Conservation (phyloP, 2,329 filamentous ascomycete species). For the Zymoseptoria passerinii region DNA sequence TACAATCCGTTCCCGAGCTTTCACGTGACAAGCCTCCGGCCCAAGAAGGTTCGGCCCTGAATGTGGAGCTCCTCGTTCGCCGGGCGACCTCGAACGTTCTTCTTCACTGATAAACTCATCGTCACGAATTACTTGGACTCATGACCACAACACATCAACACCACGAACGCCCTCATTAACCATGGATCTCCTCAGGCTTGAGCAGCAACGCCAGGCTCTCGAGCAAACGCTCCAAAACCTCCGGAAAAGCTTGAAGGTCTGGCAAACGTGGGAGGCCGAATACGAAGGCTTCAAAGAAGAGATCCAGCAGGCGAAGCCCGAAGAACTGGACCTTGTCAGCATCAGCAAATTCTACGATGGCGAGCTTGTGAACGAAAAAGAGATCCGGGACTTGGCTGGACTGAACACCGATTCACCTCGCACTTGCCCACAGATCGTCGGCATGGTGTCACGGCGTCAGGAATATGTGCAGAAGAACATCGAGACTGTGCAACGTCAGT, state of each 20-base stretch:
- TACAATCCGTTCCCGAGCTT: background rate
- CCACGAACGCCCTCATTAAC: constrained; percentile 32
- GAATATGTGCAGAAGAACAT: constrained; percentile 87
- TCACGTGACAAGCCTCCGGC: background rate
- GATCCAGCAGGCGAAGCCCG: constrained; percentile 48
- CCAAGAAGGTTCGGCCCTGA: background rate
- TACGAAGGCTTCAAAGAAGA: constrained; percentile 86
- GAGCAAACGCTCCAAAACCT: constrained; percentile 69
- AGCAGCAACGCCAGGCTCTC: constrained; percentile 65
- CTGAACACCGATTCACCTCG: constrained; percentile 39
- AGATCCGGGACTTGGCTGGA: constrained; percentile 49
- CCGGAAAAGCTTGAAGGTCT: constrained; percentile 69
- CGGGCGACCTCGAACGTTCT: background rate
- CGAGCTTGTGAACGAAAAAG: constrained; percentile 54
- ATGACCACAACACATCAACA: constrained; percentile 12
- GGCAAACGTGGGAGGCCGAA: constrained; percentile 84
- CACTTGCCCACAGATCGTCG: constrained; percentile 55
- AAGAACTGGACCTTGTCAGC: constrained; percentile 19
- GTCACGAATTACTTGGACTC: background rate
- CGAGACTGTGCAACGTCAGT: constrained; percentile 61
- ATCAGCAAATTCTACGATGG: constrained; percentile 55
- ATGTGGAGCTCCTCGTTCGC: background rate
- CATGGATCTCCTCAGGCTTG: constrained; percentile 54
- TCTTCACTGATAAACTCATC: background rate
- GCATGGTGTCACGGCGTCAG: constrained; percentile 63